phyloP scores from a whole-genome alignment of 2,329 filamentous ascomycete species.

The Aspergillus latus region DNA sequence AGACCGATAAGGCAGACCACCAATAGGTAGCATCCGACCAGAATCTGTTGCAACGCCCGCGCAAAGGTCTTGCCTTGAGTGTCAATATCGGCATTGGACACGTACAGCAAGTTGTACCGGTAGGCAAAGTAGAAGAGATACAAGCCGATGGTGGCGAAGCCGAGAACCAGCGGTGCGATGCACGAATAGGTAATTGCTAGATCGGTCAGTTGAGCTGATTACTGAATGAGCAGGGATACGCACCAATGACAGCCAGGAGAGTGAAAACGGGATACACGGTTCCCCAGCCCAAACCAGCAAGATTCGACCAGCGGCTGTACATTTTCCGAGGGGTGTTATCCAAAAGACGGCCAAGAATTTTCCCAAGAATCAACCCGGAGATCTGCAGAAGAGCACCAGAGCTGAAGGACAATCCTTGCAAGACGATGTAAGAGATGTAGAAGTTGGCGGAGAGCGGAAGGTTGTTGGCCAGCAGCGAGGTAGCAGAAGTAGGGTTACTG shows the following conservation, averaged over 20 bases:
- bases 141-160: slow-evolving; percentile 77
- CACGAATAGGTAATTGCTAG: slow-evolving; percentile 78
- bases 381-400: slow-evolving; percentile 73
- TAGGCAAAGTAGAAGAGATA: slow-evolving; percentile 82
- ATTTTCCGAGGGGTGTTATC: slow-evolving; percentile 77
- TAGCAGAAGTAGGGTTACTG: slow-evolving; percentile 60
- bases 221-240: slow-evolving; percentile 31
- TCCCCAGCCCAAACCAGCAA: slow-evolving; percentile 78
- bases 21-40: slow-evolving; percentile 79
- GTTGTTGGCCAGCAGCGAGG: slow-evolving; percentile 67
- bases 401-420: slow-evolving; percentile 82
- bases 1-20: slow-evolving; percentile 82
- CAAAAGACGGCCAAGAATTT: slow-evolving; percentile 70
- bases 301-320: slow-evolving; percentile 72
- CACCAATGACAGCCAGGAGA: slow-evolving; percentile 76
- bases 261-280: slow-evolving; percentile 79
- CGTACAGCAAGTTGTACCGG: slow-evolving; percentile 87
- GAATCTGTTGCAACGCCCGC: slow-evolving; percentile 80
- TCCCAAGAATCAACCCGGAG: slow-evolving; percentile 70
- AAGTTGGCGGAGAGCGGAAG: slow-evolving; percentile 88
- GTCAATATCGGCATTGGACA: slow-evolving; percentile 77
- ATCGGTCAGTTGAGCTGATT: background rate
- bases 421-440: slow-evolving; percentile 91
- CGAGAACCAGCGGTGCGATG: slow-evolving; percentile 80
- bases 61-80: slow-evolving; percentile 87